Evolutionary conservation across 2,329 filamentous ascomycete genomes (phyloP).

Genomic region (Rosellinia necatrix): DNA sequence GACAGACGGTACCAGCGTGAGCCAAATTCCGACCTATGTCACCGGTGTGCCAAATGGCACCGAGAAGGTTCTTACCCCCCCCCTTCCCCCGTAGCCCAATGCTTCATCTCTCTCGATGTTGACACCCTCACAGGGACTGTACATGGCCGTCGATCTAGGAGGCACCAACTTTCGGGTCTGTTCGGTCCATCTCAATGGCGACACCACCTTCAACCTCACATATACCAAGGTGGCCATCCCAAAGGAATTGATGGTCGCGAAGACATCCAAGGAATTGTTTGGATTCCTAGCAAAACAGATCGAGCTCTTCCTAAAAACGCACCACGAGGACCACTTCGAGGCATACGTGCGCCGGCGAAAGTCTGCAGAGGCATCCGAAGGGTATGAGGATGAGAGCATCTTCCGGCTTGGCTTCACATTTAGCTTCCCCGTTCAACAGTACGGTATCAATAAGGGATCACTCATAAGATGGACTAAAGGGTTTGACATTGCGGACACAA

Average conservation of each 20-base stretch:
- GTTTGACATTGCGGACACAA: constrained; percentile 92
- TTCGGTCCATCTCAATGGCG: constrained; percentile 89
- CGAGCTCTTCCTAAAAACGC: constrained; percentile 80
- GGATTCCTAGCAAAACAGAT: constrained; percentile 92
- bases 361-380: constrained; percentile 61
- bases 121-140: constrained; percentile 70
- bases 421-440: constrained; percentile 93
- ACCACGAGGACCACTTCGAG: constrained; percentile 87
- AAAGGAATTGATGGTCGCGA: constrained; percentile 84
- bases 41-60: constrained; percentile 95
- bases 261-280: constrained; percentile 86
- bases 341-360: constrained; percentile 68
- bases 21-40: constrained; percentile 97
- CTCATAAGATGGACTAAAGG: constrained; percentile 98
- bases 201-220: constrained; percentile 91
- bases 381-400: constrained; percentile 72
- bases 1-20: constrained; percentile 78
- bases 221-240: constrained; percentile 94
- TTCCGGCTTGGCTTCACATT: constrained; percentile 99
- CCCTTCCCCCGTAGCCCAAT: constrained; percentile 4
- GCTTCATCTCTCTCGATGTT: constrained; percentile 10
- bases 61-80: constrained; percentile 74
- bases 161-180: constrained; percentile 99
- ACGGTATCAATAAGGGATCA: constrained; percentile 92
- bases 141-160: constrained; percentile 95